Evolutionary conservation across 768 basidiomycete species (phyloP).

Genomic region (Pisolithus sp.): DNA sequence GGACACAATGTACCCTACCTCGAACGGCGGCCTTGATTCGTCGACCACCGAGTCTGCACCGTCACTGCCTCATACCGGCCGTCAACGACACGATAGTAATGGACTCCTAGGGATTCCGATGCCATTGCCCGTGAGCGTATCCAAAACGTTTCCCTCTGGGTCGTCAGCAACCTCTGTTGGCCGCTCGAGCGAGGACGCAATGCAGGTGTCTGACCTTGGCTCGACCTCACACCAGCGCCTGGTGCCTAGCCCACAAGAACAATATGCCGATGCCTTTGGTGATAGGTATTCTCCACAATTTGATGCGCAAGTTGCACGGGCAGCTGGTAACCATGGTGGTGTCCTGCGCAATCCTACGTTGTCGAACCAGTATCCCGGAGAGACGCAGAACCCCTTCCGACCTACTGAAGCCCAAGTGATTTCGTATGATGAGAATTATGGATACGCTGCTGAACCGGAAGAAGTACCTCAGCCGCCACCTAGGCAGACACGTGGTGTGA

Average conservation of each 20-base stretch:
- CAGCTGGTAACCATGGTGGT: constrained; percentile 30
- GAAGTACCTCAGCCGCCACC: constrained; percentile 20
- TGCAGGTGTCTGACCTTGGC: constrained; percentile 29
- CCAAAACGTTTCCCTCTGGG: constrained; percentile 38
- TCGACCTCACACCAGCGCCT: constrained; percentile 41
- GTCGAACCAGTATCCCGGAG: constrained; percentile 36
- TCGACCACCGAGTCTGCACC: constrained; percentile 57
- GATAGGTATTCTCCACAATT: constrained; percentile 26
- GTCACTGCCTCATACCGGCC: constrained; percentile 28
- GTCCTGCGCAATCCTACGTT: constrained; percentile 35
- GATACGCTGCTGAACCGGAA: constrained; percentile 32
- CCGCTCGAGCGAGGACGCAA: constrained; percentile 39
- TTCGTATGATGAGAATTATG: constrained; percentile 33
- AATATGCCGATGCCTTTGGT: constrained; percentile 22
- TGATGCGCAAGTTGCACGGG: constrained; percentile 36
- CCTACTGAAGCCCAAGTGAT: constrained; percentile 37
- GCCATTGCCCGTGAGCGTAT: constrained; percentile 53
- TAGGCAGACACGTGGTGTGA: constrained; percentile 53
- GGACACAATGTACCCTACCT: constrained; percentile 57
- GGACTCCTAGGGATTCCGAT: constrained; percentile 70
- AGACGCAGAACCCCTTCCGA: constrained; percentile 55
- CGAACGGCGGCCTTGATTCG: constrained; percentile 44
- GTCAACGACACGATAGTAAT: constrained; percentile 63
- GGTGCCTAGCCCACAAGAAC: constrained; percentile 30
- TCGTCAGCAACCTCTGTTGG: constrained; percentile 38